phyloP scores from a whole-genome alignment of 371 early-diverging fungal genomes.

The Haplosporangium sp. region DNA sequence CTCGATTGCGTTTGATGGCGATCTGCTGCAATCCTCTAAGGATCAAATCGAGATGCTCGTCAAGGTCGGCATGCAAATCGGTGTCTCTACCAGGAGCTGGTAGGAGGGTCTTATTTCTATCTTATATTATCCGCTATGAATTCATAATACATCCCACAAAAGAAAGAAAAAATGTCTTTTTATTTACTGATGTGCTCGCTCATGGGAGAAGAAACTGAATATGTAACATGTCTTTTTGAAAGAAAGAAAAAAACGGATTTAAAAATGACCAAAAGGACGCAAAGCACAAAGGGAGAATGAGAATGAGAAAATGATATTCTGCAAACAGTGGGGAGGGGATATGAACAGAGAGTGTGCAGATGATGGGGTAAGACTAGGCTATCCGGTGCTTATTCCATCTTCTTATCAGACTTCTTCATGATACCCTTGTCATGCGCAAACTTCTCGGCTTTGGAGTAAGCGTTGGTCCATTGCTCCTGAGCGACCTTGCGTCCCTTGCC shows the following conservation, averaged over 20 bases:
- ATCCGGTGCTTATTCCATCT: slow-evolving; percentile 23
- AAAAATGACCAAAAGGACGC: too few species aligned
- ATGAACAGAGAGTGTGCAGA: neutral
- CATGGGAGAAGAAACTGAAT: too few species aligned
- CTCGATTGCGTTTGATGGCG: slow-evolving; percentile 69
- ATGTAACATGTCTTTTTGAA: too few species aligned
- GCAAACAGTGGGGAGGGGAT: neutral
- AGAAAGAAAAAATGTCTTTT: too few species aligned
- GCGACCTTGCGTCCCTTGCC: slow-evolving; percentile 46
- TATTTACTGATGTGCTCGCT: too few species aligned
- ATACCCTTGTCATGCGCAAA: slow-evolving; percentile 49
- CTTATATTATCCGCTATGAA: neutral
- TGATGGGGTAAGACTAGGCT: neutral
- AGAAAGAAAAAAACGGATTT: too few species aligned
- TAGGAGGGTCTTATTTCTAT: neutral
- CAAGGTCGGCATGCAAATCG: slow-evolving; percentile 52
- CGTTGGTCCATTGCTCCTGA: slow-evolving; percentile 34
- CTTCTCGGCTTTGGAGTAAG: slow-evolving; percentile 45
- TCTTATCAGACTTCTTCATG: slow-evolving; percentile 49
- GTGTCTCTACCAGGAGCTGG: slow-evolving; percentile 14
- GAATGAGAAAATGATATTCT: neutral
- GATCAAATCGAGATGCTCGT: slow-evolving; percentile 66
- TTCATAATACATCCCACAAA: too few species aligned
- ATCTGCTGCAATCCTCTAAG: slow-evolving; percentile 59
- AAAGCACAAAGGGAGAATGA: too few species aligned